phyloP scores from a whole-genome alignment of 1,284 basidiomycete genomes.

The Cryptococcus sp. region DNA sequence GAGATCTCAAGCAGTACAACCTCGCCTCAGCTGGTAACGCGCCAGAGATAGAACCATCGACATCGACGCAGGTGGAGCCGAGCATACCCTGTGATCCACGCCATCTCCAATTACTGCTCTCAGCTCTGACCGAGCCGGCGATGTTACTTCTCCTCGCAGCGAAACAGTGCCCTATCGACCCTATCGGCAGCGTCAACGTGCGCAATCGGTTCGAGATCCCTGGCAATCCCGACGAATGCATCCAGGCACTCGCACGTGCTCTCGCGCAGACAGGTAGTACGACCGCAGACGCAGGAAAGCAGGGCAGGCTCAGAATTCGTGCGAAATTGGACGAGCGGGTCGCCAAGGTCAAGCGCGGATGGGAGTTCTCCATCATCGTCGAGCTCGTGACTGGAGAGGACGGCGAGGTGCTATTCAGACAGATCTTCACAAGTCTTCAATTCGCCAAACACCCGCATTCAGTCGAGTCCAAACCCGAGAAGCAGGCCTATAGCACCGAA shows the following conservation, averaged over 20 bases:
- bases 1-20: background rate
- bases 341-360: slow-evolving; percentile 16
- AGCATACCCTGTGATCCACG: background rate
- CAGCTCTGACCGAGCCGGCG: slow-evolving; percentile 20
- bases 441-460: slow-evolving; percentile 16
- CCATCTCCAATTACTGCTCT: slow-evolving; percentile 19
- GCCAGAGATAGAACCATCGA: background rate
- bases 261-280: background rate
- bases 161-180: slow-evolving; percentile 18
- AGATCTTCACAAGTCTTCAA: slow-evolving; percentile 17
- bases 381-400: slow-evolving; percentile 6
- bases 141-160: slow-evolving; percentile 22
- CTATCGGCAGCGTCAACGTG: slow-evolving; percentile 27
- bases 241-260: background rate
- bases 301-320: background rate
- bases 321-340: slow-evolving; percentile 8
- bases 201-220: slow-evolving; percentile 24
- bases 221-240: background rate
- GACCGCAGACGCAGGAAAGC: background rate
- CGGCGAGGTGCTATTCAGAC: slow-evolving; percentile 9
- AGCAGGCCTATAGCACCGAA: too few species aligned
- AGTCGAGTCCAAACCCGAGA: too few species aligned
- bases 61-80: background rate
- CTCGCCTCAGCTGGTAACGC: background rate
- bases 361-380: slow-evolving; percentile 17